Conservation (phyloP, 2,329 filamentous ascomycete genomes). For the Catunica adiposa region DNA sequence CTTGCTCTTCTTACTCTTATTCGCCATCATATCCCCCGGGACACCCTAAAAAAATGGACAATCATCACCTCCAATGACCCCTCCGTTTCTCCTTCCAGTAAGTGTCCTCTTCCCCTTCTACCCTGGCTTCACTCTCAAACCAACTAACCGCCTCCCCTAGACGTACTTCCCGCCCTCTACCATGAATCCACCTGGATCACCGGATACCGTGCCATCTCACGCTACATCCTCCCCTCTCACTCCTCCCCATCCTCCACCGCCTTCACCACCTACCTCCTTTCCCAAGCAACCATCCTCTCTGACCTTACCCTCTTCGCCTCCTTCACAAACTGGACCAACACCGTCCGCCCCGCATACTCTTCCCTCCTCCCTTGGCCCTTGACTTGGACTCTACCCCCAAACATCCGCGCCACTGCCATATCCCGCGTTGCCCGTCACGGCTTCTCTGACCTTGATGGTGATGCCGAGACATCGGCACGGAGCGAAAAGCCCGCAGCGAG, state of each 20-base stretch:
- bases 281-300: slow-evolving; percentile 59
- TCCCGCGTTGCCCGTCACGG: slow-evolving; percentile 53
- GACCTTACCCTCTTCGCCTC: slow-evolving; percentile 84
- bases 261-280: slow-evolving; percentile 53
- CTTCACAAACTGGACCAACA: slow-evolving; percentile 64
- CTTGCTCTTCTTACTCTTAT: slow-evolving; percentile 69
- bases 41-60: slow-evolving; percentile 33
- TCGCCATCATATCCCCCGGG: slow-evolving; percentile 22
- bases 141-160: slow-evolving; percentile 23
- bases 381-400: slow-evolving; percentile 70
- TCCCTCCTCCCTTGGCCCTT: slow-evolving; percentile 68
- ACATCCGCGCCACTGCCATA: slow-evolving; percentile 53
- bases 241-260: slow-evolving; percentile 33
- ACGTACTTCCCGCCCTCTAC: slow-evolving; percentile 37
- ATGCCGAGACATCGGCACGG: slow-evolving; percentile 24
- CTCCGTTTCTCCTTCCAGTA: slow-evolving; percentile 53
- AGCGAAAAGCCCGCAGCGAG: slow-evolving; percentile 17
- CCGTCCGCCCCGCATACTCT: slow-evolving; percentile 68
- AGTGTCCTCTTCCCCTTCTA: slow-evolving; percentile 20
- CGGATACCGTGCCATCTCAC: slow-evolving; percentile 45
- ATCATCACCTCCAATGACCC: slow-evolving; percentile 60
- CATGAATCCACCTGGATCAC: slow-evolving; percentile 36
- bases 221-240: slow-evolving; percentile 23
- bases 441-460: slow-evolving; percentile 50
- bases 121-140: neutral